Conservation (phyloP, 2,329 filamentous ascomycete genomes). For the Paecilomyces fulvus region DNA sequence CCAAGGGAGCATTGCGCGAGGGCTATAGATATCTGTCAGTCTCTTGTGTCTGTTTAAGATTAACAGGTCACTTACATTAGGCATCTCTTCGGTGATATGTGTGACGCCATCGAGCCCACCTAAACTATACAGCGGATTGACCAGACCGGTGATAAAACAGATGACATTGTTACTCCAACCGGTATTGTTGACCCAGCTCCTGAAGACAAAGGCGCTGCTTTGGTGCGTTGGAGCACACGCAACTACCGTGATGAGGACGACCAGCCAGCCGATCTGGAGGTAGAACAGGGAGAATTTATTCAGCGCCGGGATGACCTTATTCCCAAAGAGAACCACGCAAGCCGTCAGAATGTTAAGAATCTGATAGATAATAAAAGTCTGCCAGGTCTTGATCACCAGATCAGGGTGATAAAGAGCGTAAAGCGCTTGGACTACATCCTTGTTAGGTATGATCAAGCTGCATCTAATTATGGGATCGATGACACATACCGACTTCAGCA, state of each 20-base stretch:
- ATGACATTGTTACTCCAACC: constrained; percentile 45
- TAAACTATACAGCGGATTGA: constrained; percentile 42
- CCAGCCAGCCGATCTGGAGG: constrained; percentile 41
- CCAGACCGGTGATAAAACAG: constrained; percentile 44
- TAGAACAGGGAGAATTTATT: constrained; percentile 41
- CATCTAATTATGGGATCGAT: no score
- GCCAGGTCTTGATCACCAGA: constrained; percentile 38
- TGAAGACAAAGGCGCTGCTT: constrained; percentile 42
- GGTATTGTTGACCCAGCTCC: constrained; percentile 46
- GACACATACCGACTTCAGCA: constrained; percentile 30
- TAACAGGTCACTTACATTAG: constrained; percentile 30
- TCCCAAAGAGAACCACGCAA: constrained; percentile 42
- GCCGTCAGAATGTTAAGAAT: constrained; percentile 36
- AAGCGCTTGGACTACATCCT: constrained; percentile 10
- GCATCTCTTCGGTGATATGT: constrained; percentile 46
- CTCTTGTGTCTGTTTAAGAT: constrained; percentile 8
- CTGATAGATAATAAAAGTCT: constrained; percentile 37
- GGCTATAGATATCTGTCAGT: constrained; percentile 23
- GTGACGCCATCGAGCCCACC: constrained; percentile 42
- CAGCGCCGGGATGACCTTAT: constrained; percentile 35
- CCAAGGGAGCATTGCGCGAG: constrained; percentile 10
- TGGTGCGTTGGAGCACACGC: constrained; percentile 40
- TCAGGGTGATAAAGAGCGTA: constrained; percentile 34
- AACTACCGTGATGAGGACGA: constrained; percentile 41
- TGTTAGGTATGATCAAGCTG: no score